Evolutionary conservation across 345 rosid species (phyloP).

Genomic region (Gossypium raimondii): DNA sequence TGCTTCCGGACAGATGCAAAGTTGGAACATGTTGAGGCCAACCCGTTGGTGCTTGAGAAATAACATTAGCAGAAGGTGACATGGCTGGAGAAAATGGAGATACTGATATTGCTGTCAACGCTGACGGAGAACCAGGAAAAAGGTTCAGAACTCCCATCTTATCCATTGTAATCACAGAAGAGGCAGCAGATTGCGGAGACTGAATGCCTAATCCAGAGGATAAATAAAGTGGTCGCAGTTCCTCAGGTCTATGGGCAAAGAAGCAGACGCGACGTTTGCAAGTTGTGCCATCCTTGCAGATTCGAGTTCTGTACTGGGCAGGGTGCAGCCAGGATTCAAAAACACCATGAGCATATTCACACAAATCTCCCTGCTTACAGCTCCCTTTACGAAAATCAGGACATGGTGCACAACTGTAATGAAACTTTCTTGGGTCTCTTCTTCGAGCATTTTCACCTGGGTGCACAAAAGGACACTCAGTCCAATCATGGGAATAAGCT

Average conservation of each 20-base stretch:
- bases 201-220: conserved; percentile 40
- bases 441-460: conserved; percentile 77
- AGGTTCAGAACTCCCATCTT: conserved; percentile 31
- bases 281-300: conserved; percentile 49
- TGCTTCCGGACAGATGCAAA: conserved; percentile 38
- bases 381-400: conserved; percentile 70
- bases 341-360: conserved; percentile 58
- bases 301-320: conserved; percentile 46
- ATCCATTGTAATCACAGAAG: conserved; percentile 35
- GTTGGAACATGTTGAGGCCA: conserved; percentile 50
- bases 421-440: conserved; percentile 71
- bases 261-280: conserved; percentile 46
- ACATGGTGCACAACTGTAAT: conserved; percentile 67
- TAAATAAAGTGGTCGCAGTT: conserved; percentile 38
- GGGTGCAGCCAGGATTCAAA: conserved; percentile 85
- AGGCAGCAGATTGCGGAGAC: conserved; percentile 38
- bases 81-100: conserved; percentile 33
- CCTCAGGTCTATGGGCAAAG: conserved; percentile 41
- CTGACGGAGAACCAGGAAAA: conserved; percentile 43
- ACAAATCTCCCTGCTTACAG: conserved; percentile 61
- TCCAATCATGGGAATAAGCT: conserved; percentile 81
- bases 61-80: conserved; percentile 34
- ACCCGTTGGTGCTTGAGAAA: conserved; percentile 25
- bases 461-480: conserved; percentile 77
- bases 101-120: conserved; percentile 34